A percentile compares a stretch with the other conserved stretches of the same genome.
phyloP scores from a whole-genome alignment of 1,139 yeast species.

The Sugiyamaella neomexicana region DNA sequence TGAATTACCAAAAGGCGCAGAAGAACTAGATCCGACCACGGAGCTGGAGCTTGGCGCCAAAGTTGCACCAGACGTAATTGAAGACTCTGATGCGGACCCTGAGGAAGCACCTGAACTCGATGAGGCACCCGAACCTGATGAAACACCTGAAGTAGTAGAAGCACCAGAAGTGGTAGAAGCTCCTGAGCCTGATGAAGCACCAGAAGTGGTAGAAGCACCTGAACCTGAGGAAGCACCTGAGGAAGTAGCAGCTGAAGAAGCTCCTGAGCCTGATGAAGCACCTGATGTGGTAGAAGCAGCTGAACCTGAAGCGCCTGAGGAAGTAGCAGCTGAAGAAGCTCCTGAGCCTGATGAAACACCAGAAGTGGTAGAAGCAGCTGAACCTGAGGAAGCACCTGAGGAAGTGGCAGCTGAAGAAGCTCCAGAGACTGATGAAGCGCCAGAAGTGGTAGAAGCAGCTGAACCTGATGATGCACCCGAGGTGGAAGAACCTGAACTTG shows the following conservation, averaged over 20 bases:
- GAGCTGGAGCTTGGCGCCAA: background rate
- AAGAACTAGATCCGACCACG: background rate
- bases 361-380: too few species aligned
- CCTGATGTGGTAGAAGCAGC: slow-evolving; percentile 1
- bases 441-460: too few species aligned
- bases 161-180: slow-evolving; percentile 1
- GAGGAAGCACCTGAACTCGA: background rate
- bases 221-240: background rate
- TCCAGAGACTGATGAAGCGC: background rate
- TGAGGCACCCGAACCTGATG: slow-evolving; percentile 3
- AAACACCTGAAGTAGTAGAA: slow-evolving; percentile 1
- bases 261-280: background rate
- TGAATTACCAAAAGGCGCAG: slow-evolving; percentile 2
- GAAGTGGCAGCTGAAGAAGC: background rate
- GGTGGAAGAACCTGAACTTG: too few species aligned
- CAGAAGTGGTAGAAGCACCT: background rate
- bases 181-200: background rate
- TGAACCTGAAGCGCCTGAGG: slow-evolving; percentile 3
- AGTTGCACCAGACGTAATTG: background rate
- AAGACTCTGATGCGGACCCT: background rate
- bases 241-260: background rate
- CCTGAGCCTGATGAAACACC: background rate
- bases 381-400: too few species aligned
- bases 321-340: background rate
- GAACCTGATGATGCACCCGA: background rate